Percentiles rank a stretch among this genome's conserved stretches.
These are phyloP conservation scores for Cercophora samala DNA, from an alignment of 495 filamentous ascomycete genomes.

Conservation along the genomic window DNA sequence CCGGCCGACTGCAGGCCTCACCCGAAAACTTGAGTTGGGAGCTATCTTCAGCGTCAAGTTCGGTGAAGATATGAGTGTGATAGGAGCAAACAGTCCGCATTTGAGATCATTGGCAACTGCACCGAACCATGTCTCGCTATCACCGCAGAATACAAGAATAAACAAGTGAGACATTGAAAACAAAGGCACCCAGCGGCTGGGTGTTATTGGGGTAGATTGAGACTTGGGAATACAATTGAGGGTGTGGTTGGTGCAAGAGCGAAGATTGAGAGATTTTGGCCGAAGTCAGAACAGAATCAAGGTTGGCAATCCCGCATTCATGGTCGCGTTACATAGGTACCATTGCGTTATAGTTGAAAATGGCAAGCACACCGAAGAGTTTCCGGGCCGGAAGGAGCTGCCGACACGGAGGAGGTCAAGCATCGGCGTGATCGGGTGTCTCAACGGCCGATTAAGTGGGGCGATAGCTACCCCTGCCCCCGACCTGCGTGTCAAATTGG, in stretches of 20 bases:
- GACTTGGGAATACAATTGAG: neutral
- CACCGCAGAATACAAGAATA: neutral
- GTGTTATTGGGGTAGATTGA: neutral
- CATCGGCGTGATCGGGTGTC: neutral
- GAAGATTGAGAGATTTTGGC: neutral
- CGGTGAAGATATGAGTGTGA: too few species aligned
- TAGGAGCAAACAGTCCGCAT: neutral
- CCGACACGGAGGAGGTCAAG: slow-evolving; percentile 2
- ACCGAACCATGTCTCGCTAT: neutral
- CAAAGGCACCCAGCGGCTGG: neutral
- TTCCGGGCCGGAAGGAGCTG: neutral
- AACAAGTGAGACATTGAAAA: neutral
- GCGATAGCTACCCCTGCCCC: slow-evolving; percentile 2
- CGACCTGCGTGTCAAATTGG: slow-evolving; percentile 5
- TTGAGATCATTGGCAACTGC: neutral
- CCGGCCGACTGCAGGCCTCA: neutral
- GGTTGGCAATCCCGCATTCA: neutral
- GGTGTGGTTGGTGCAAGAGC: neutral
- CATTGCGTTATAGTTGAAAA: neutral
- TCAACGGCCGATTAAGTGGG: slow-evolving; percentile 9
- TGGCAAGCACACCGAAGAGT: neutral
- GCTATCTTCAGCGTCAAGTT: neutral
- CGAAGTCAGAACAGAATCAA: neutral
- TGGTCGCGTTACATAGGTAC: neutral
- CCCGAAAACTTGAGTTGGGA: neutral